Evolutionary conservation across 108 stramenopile genomes (phyloP).

Genomic region (Nitzschia sp.): DNA sequence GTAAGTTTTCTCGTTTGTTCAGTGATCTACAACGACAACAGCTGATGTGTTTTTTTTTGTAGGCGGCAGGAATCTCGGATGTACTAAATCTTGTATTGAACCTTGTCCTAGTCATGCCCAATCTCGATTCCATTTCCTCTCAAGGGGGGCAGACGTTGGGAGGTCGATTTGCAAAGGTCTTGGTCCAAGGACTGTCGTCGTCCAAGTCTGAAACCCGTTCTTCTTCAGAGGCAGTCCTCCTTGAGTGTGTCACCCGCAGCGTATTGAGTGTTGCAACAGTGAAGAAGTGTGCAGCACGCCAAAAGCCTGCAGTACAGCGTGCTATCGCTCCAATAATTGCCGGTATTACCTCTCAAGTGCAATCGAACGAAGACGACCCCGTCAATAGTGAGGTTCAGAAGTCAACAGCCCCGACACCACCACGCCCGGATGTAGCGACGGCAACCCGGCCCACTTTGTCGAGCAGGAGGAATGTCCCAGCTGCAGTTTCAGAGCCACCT

Average conservation of each 20-base stretch:
- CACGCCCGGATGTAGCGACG: background rate
- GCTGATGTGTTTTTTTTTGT: background rate
- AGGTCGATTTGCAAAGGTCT: conserved; percentile 46
- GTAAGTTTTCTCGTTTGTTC: conserved; percentile 12
- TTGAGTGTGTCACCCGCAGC: conserved; percentile 37
- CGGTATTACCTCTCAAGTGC: conserved; percentile 25
- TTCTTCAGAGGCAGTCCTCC: conserved; percentile 62
- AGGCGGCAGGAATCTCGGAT: conserved; percentile 66
- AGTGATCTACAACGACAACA: background rate
- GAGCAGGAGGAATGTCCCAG: too few relatives aligned
- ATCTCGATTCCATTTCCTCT: conserved; percentile 39
- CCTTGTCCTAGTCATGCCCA: conserved; percentile 37
- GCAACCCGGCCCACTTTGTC: background rate
- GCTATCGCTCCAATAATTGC: conserved; percentile 65
- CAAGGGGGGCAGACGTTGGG: conserved; percentile 41
- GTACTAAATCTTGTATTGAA: conserved; percentile 52
- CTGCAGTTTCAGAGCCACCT: background rate
- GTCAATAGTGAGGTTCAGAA: background rate
- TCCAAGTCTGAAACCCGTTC: conserved; percentile 75
- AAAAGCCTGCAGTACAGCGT: conserved; percentile 83
- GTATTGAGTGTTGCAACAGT: conserved; percentile 41
- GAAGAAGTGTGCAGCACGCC: conserved; percentile 43
- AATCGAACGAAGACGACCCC: background rate
- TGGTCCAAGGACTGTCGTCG: conserved; percentile 68
- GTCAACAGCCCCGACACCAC: background rate